A percentile compares a stretch with the other conserved stretches of the same genome.
Conservation (phyloP, 805 yeast genomes). For the Suhomyces prunicola region DNA sequence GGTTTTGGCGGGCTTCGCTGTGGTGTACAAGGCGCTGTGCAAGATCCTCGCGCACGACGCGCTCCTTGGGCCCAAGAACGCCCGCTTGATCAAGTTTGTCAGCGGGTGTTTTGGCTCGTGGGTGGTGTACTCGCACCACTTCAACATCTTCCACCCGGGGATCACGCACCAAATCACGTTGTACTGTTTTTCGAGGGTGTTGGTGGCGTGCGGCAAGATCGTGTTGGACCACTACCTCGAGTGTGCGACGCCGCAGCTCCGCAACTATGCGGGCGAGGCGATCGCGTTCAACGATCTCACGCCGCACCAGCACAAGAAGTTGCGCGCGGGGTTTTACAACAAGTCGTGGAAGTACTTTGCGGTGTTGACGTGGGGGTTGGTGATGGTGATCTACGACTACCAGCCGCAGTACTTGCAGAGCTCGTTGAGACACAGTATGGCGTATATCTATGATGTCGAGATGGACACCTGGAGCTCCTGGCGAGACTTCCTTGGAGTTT, state of each 20-base stretch:
- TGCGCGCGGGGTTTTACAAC: conserved; percentile 20
- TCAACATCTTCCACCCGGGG: conserved; percentile 41
- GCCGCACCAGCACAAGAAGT: conserved; percentile 30
- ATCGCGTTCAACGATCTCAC: conserved; percentile 27
- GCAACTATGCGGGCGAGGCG: conserved; percentile 14
- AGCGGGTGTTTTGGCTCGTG: conserved; percentile 42
- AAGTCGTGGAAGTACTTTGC: conserved; percentile 57
- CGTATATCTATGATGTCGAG: conserved; percentile 64
- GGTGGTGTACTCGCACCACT: conserved; percentile 44
- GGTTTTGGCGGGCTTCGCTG: conserved; percentile 55
- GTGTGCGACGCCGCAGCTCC: conserved; percentile 33
- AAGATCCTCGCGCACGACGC: conserved; percentile 29
- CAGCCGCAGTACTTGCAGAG: conserved; percentile 63
- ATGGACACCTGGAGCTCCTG: conserved; percentile 48
- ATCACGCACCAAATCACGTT: conserved; percentile 74
- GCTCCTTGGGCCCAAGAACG: conserved; percentile 31
- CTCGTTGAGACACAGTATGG: conserved; percentile 65
- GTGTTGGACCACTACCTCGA: conserved; percentile 38
- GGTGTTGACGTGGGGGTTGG: conserved; percentile 66
- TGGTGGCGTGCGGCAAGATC: conserved; percentile 58
- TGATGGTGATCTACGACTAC: conserved; percentile 65
- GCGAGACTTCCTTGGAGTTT: conserved; percentile 25
- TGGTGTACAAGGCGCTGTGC: conserved; percentile 44
- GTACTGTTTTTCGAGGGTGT: conserved; percentile 67
- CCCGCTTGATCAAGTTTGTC: conserved; percentile 28